Conservation (phyloP, 2,329 filamentous ascomycete species). For the Cercospora brassicicola region DNA sequence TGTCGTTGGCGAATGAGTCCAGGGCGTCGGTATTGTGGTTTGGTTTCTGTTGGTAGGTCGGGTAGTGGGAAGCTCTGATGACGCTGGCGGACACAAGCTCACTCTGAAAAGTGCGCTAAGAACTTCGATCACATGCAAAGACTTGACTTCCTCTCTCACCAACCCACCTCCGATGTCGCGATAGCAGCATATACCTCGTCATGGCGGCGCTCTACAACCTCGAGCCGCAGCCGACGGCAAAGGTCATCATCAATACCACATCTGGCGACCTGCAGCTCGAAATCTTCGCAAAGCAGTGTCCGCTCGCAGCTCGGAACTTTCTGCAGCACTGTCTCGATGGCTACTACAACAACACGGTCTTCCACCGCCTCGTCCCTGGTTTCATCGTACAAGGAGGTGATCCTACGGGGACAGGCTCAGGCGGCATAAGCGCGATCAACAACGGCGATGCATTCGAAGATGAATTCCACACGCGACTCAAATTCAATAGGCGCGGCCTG, state of each 20-base stretch:
- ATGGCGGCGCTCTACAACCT: constrained; percentile 95
- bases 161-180: constrained; percentile 5
- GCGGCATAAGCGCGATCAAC: constrained; percentile 89
- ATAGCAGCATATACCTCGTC: constrained; percentile 14
- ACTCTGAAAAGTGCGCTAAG: constrained; percentile 2
- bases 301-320: constrained; percentile 90
- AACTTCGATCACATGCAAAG: constrained; percentile 16
- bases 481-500: constrained; percentile 86
- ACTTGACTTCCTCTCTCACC: background rate
- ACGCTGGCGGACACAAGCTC: background rate
- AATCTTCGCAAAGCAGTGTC: constrained; percentile 92
- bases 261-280: constrained; percentile 86
- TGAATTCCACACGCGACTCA: constrained; percentile 87
- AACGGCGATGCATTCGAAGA: constrained; percentile 79
- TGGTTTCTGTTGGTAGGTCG: background rate
- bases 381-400: constrained; percentile 96
- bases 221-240: constrained; percentile 90
- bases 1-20: constrained; percentile 18
- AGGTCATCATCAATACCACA: constrained; percentile 86
- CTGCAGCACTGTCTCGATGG: constrained; percentile 91
- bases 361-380: constrained; percentile 86
- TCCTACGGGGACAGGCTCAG: constrained; percentile 86
- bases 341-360: constrained; percentile 91
- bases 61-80: constrained; percentile 2
- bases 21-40: constrained; percentile 2